A percentile compares a stretch with the other conserved stretches of the same genome.
Conservation (phyloP, 768 basidiomycete genomes). For the Leccinum rimulosum region DNA sequence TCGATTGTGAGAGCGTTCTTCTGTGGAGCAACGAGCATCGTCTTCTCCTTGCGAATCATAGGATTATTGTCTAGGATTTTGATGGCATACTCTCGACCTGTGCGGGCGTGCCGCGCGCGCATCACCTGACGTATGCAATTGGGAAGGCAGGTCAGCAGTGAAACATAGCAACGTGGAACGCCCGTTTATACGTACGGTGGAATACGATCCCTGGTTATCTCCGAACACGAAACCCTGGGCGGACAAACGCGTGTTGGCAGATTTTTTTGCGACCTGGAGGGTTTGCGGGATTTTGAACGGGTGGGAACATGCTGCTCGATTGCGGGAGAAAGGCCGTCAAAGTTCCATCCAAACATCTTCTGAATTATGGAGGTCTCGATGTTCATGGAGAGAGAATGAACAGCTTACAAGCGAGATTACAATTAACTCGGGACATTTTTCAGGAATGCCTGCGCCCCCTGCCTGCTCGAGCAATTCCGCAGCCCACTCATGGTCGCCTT, state of each 20-base stretch:
- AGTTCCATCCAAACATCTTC: no score
- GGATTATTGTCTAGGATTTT: constrained; percentile 85
- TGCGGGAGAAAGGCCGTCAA: no score
- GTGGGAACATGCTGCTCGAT: constrained; percentile 1
- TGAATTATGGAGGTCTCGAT: no score
- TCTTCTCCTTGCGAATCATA: constrained; percentile 71
- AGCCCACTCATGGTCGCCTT: no score
- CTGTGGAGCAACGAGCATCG: constrained; percentile 69
- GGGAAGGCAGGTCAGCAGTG: neutral
- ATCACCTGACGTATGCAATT: constrained; percentile 45
- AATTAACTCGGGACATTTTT: no score
- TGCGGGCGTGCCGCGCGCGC: constrained; percentile 49
- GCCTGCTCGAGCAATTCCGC: no score
- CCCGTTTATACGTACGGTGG: constrained; percentile 51
- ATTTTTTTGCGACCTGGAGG: constrained; percentile 41
- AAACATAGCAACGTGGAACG: constrained; percentile 6
- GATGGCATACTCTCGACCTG: constrained; percentile 67
- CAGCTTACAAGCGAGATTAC: no score
- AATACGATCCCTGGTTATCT: constrained; percentile 77
- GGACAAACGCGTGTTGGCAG: constrained; percentile 43
- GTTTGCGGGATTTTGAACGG: constrained; percentile 40
- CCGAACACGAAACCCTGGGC: constrained; percentile 72
- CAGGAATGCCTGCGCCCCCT: no score
- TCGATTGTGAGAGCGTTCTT: constrained; percentile 56
- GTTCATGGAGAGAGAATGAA: no score